These are phyloP conservation scores for Phytophthora pluvialis DNA, from an alignment of 352 stramenopile genomes.

Conservation along the genomic window DNA sequence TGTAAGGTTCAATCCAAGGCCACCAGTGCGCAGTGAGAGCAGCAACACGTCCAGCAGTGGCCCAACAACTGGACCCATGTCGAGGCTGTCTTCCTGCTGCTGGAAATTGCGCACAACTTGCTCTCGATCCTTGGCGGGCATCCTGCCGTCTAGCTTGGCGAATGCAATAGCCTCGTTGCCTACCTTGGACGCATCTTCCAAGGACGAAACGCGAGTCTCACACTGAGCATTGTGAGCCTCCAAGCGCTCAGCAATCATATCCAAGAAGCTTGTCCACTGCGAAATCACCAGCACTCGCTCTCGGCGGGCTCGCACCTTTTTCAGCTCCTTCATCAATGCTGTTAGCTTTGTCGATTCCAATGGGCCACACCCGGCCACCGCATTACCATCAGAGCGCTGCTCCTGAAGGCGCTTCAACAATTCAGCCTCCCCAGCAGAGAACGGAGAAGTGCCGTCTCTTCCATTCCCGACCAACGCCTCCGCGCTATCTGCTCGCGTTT, in stretches of 20 bases:
- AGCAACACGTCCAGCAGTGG: slow-evolving; percentile 82
- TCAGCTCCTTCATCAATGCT: slow-evolving; percentile 60
- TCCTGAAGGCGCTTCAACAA: slow-evolving; percentile 46
- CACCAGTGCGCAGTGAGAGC: slow-evolving; percentile 88
- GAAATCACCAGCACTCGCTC: slow-evolving; percentile 87
- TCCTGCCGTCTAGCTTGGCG: slow-evolving; percentile 66
- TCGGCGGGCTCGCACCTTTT: slow-evolving; percentile 45
- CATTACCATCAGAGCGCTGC: slow-evolving; percentile 13
- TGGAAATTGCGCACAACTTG: slow-evolving; percentile 69
- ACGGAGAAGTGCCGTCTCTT: slow-evolving; percentile 33
- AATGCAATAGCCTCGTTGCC: slow-evolving; percentile 41
- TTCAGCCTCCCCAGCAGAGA: slow-evolving; percentile 36
- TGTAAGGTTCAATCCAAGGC: slow-evolving; percentile 93
- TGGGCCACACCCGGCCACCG: slow-evolving; percentile 5
- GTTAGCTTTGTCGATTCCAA: slow-evolving; percentile 71
- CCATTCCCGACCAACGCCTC: slow-evolving; percentile 22
- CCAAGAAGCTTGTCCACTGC: slow-evolving; percentile 88
- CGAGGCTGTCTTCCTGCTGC: slow-evolving; percentile 38
- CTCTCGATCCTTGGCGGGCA: slow-evolving; percentile 65
- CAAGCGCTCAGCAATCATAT: slow-evolving; percentile 70
- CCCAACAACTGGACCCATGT: slow-evolving; percentile 12
- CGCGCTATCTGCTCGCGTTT: slow-evolving; percentile 31
- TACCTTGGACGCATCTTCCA: slow-evolving; percentile 12
- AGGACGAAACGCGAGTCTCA: slow-evolving; percentile 26
- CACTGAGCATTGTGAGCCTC: slow-evolving; percentile 38